A percentile compares a stretch with the other conserved stretches of the same genome.
These are phyloP conservation scores for Penicillium occitanis DNA, from an alignment of 2,329 filamentous ascomycete species.

Conservation along the genomic window DNA sequence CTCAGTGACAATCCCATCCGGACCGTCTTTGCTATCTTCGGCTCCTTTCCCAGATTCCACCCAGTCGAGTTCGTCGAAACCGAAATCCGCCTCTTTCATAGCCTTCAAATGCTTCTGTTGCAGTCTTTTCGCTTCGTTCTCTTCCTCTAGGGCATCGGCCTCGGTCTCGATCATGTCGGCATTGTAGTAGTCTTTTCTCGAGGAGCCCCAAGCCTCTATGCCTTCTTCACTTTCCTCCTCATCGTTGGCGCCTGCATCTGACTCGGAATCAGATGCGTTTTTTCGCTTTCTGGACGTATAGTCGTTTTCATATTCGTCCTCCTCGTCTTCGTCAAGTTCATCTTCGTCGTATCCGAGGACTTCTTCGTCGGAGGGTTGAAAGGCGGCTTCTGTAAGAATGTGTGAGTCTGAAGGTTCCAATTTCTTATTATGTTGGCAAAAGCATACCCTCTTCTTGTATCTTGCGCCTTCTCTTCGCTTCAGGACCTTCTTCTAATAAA, in stretches of 20 bases:
- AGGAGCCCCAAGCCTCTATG: slow-evolving; percentile 78
- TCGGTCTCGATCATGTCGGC: slow-evolving; percentile 73
- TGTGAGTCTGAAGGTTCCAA: slow-evolving; percentile 24
- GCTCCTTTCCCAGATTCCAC: slow-evolving; percentile 53
- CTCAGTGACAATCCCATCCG: slow-evolving; percentile 69
- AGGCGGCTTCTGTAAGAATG: slow-evolving; percentile 51
- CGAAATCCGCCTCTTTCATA: slow-evolving; percentile 90
- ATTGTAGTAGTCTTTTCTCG: slow-evolving; percentile 89
- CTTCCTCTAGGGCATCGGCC: slow-evolving; percentile 81
- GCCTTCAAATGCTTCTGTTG: slow-evolving; percentile 88
- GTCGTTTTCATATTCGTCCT: slow-evolving; percentile 46
- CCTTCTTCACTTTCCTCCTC: slow-evolving; percentile 56
- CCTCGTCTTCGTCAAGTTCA: slow-evolving; percentile 39
- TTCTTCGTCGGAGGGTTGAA: slow-evolving; percentile 64
- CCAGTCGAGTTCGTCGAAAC: slow-evolving; percentile 91
- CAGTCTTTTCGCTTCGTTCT: slow-evolving; percentile 80
- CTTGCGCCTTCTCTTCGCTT: slow-evolving; percentile 73
- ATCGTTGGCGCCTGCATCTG: slow-evolving; percentile 39
- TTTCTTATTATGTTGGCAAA: not conserved
- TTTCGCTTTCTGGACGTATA: slow-evolving; percentile 28
- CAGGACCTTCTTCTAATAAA: slow-evolving; percentile 76
- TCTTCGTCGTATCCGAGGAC: slow-evolving; percentile 56
- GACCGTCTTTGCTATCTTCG: slow-evolving; percentile 49
- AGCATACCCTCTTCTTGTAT: slow-evolving; percentile 63
- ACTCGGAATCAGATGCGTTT: slow-evolving; percentile 26